phyloP scores from a whole-genome alignment of 2,329 filamentous ascomycete species.

The Aspergillus chevalieri region DNA sequence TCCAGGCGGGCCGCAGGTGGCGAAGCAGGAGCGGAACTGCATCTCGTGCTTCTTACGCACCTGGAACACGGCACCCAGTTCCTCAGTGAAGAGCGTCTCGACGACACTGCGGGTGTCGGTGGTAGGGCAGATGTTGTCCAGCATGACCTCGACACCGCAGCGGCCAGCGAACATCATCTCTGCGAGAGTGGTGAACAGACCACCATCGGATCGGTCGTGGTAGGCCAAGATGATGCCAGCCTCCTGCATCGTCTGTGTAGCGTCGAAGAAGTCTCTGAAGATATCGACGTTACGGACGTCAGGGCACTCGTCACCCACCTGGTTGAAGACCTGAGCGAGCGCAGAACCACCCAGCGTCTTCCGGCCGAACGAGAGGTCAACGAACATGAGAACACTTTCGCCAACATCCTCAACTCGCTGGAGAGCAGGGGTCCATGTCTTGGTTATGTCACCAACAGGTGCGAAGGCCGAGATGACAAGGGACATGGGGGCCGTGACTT shows the following conservation, averaged over 20 bases:
- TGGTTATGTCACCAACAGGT: conserved; percentile 71
- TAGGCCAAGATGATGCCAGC: conserved; percentile 77
- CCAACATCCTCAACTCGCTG: conserved; percentile 78
- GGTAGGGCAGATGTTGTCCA: conserved; percentile 61
- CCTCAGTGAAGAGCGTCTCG: conserved; percentile 86
- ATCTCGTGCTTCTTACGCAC: conserved; percentile 77
- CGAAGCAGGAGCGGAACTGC: conserved; percentile 83
- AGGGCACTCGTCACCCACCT: conserved; percentile 76
- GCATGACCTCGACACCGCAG: conserved; percentile 76
- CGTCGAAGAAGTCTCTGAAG: conserved; percentile 87
- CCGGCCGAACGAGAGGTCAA: conserved; percentile 77
- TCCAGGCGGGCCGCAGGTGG: conserved; percentile 76
- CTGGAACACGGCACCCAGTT: conserved; percentile 94
- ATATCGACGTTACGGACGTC: conserved; percentile 77
- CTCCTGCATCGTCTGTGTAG: conserved; percentile 63
- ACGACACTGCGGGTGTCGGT: conserved; percentile 61
- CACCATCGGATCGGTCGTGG: conserved; percentile 90
- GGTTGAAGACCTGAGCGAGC: conserved; percentile 79
- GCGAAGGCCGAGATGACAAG: conserved; percentile 88
- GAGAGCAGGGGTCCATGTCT: conserved; percentile 91
- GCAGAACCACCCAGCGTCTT: conserved; percentile 85
- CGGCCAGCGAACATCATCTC: conserved; percentile 99
- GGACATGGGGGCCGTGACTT: conserved; percentile 87
- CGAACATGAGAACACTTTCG: conserved; percentile 80
- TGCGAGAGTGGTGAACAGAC: conserved; percentile 78